phyloP scores from a whole-genome alignment of 192 early-diverging fungal species.

The Backusella tuberculispora region DNA sequence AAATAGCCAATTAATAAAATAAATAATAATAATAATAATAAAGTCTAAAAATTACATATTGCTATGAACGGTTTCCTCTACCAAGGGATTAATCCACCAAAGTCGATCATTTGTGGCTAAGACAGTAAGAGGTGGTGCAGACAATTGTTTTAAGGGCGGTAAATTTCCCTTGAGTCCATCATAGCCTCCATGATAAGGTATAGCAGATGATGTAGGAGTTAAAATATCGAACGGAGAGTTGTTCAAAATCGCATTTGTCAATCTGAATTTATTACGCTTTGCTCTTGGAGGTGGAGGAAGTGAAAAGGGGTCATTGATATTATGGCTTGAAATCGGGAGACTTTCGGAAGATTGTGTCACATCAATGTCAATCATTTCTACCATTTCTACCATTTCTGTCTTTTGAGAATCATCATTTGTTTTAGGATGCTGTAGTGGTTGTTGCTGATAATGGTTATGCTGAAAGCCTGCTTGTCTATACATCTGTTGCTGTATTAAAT shows the following conservation, averaged over 20 bases:
- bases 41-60: neutral
- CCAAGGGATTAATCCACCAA: constrained; percentile 19
- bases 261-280: constrained; percentile 15
- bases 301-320: constrained; percentile 6
- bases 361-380: constrained; percentile 17
- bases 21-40: neutral
- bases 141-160: neutral
- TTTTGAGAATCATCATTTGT: neutral
- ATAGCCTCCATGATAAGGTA: no score
- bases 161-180: neutral
- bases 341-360: neutral
- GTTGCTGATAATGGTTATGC: neutral
- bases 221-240: neutral
- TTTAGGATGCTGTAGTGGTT: neutral
- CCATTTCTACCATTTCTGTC: neutral
- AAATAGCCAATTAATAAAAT: constrained; percentile 4
- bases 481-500: constrained; percentile 14
- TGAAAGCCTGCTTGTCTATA: constrained; percentile 12
- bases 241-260: neutral
- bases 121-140: constrained; percentile 1
- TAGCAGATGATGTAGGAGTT: neutral
- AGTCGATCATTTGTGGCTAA: neutral
- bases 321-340: neutral
- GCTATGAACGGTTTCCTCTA: constrained; percentile 15
- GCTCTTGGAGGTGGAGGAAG: constrained; percentile 18